These are phyloP conservation scores for Debaryomyces prosopidis DNA, from an alignment of 805 yeast genomes.

Conservation along the genomic window DNA sequence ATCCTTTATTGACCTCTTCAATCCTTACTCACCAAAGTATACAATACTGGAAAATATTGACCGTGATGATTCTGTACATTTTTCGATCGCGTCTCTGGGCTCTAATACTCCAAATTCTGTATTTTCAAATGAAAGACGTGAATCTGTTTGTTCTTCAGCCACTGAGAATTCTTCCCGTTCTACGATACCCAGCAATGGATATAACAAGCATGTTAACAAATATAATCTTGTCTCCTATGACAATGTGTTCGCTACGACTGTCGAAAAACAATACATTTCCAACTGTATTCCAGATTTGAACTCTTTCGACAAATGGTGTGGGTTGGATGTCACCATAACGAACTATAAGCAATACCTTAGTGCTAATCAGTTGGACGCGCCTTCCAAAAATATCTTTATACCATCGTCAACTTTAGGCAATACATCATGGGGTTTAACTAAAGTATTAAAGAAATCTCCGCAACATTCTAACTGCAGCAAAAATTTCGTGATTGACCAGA, in stretches of 20 bases:
- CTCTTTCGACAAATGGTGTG: constrained; percentile 40
- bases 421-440: too few species aligned
- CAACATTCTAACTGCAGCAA: neutral
- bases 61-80: neutral
- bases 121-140: neutral
- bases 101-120: neutral
- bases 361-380: too few species aligned
- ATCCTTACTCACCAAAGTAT: neutral
- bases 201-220: constrained; percentile 7
- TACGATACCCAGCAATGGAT: neutral
- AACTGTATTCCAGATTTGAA: constrained; percentile 39
- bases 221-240: constrained; percentile 15
- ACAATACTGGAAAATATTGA: neutral
- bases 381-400: too few species aligned
- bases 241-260: constrained; percentile 12
- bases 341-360: constrained; percentile 11
- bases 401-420: too few species aligned
- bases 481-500: neutral
- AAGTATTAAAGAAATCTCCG: too few species aligned
- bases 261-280: constrained; percentile 37
- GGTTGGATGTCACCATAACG: constrained; percentile 18
- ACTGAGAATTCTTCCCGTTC: neutral
- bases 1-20: neutral
- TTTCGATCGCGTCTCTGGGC: neutral
- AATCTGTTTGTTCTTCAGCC: constrained; percentile 1